Evolutionary conservation across 495 filamentous ascomycete species (phyloP), one percentile per base, ranked within the genome.

Genomic region (Daldinia loculata): DNA sequence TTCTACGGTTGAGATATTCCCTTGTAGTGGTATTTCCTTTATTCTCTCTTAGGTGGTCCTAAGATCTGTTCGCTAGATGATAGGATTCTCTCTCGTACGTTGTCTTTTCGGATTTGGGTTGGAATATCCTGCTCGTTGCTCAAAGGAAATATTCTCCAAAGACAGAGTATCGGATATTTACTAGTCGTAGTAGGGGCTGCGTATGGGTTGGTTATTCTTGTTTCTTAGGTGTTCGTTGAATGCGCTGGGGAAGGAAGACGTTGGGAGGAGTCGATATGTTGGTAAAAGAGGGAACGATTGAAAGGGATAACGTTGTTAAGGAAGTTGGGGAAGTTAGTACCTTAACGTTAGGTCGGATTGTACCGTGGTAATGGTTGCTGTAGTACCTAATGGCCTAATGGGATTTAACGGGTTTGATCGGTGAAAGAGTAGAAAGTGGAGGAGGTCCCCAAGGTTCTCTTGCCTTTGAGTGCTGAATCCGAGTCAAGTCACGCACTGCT

Each of bases 401-500:
- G 29, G 7, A 45, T 22, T 45, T 45, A 45, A 8, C 17, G 41
- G 41, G 41, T 45, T 17, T 17, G 41, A 22, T 45, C n/a, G 22
- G 14, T 59, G 38, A 59, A 57, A 36, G 30, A 57, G 39, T 34
- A 24, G 63, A 67, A 67, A 50, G 69, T 48, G 59, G 59, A 71
- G 58, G 63, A 61, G 30, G 55, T 32, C 27, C 27, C 27, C 2
- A 29, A 29, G 27, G 27, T 29, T 29, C 50, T 59, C 56, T 26
- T 41, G 26, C 38, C 56, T 67, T 67, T 67, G 51, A 67, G 50
- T 62, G 19, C 56, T 29, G 32, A 57, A 22, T 39, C 57, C 58
- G 62, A 61, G 63, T 57, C 58, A 67, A 61, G 70, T 72, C 70
- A 72, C 70, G 63, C 56, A 67, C 69, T 56, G 50, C 65, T 22